Conservation (phyloP, 164 flowering plant genomes). For the Piper betle region DNA sequence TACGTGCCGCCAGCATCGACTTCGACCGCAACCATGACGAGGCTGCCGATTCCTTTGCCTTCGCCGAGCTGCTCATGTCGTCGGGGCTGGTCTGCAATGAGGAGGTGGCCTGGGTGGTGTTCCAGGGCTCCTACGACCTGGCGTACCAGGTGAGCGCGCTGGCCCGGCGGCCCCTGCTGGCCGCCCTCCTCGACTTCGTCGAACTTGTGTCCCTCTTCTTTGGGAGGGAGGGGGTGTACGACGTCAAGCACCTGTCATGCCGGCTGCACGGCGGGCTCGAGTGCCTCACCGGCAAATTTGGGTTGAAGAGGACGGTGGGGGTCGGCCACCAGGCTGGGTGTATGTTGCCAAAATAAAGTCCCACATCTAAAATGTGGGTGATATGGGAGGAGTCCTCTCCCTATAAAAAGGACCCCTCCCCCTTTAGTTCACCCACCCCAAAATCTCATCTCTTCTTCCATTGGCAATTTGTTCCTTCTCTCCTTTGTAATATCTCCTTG, state of each 20-base stretch:
- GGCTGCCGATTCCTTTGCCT: constrained; percentile 30
- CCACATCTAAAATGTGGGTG: no score
- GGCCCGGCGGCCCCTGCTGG: constrained; percentile 23
- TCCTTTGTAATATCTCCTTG: no score
- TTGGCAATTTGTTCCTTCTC: no score
- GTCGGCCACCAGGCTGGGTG: constrained; percentile 54
- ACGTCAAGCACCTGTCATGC: constrained; percentile 40
- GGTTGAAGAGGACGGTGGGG: constrained; percentile 30
- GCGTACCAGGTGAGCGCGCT: constrained; percentile 39
- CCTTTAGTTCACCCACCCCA: no score
- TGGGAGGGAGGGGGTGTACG: constrained; percentile 30
- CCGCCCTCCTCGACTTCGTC: constrained; percentile 21
- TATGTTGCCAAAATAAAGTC: no score
- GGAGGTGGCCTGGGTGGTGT: constrained; percentile 40
- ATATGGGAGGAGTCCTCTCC: no score
- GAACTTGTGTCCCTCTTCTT: constrained; percentile 19
- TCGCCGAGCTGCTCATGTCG: constrained; percentile 42
- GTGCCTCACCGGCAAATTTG: constrained; percentile 15
- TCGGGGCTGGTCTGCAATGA: constrained; percentile 45
- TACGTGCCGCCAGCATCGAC: constrained; percentile 34
- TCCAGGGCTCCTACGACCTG: constrained; percentile 50
- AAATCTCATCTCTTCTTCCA: no score
- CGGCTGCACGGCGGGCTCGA: constrained; percentile 42
- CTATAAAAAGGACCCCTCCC: no score
- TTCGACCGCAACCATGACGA: constrained; percentile 26